phyloP scores from a whole-genome alignment of 78 protist genomes.

The Creolimax fragrantissima region DNA sequence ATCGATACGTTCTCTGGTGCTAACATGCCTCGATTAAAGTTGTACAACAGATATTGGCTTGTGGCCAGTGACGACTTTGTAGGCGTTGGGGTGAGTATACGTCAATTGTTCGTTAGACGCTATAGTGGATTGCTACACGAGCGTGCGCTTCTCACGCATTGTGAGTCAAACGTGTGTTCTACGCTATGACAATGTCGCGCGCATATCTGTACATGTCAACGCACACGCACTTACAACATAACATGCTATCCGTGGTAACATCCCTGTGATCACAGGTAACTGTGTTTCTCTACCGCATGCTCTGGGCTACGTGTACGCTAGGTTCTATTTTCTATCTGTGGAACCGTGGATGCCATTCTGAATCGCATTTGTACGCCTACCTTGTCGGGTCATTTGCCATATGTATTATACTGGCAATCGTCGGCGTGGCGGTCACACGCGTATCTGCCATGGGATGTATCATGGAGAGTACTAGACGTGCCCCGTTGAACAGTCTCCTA shows the following conservation, averaged over 20 bases:
- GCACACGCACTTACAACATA: too few species aligned
- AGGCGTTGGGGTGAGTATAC: background rate
- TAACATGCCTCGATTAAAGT: background rate
- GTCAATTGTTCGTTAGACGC: too few species aligned
- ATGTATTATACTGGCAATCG: background rate
- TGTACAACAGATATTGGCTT: background rate
- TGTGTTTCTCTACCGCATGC: background rate
- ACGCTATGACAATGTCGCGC: too few species aligned
- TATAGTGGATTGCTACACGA: too few species aligned
- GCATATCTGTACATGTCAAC: too few species aligned
- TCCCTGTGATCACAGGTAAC: too few species aligned
- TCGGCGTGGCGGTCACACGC: background rate
- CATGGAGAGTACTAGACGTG: background rate
- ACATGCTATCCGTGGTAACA: too few species aligned
- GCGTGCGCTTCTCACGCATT: too few species aligned
- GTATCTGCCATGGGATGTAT: background rate
- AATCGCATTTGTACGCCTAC: background rate
- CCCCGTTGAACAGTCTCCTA: background rate
- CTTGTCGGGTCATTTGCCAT: background rate
- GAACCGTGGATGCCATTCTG: background rate
- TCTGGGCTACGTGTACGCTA: background rate
- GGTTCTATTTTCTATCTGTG: background rate
- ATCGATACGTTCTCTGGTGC: too few species aligned
- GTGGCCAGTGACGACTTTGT: background rate
- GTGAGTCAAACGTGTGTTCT: too few species aligned